A percentile compares a stretch with the other conserved stretches of the same genome.
These are phyloP conservation scores for Pythium sp. DNA, from an alignment of 352 stramenopile species.

Conservation along the genomic window DNA sequence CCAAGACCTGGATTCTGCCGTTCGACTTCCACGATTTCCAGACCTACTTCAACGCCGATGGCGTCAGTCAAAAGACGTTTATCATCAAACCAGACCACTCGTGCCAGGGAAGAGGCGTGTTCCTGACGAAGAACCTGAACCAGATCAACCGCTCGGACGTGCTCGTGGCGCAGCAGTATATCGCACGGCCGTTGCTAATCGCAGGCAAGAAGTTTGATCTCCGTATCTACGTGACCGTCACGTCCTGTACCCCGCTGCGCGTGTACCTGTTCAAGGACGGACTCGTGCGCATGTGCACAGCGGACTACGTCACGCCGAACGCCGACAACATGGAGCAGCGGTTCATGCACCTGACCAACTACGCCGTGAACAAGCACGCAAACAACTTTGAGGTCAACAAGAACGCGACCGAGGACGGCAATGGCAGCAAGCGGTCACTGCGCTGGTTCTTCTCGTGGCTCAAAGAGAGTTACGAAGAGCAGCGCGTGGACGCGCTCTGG, in stretches of 20 bases:
- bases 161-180: conserved; percentile 86
- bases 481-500: conserved; percentile 84
- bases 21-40: conserved; percentile 92
- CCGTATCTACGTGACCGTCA: conserved; percentile 90
- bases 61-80: conserved; percentile 89
- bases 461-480: conserved; percentile 49
- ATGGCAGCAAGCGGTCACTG: conserved; percentile 85
- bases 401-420: conserved; percentile 49
- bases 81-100: conserved; percentile 95
- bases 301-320: conserved; percentile 85
- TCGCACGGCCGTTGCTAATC: conserved; percentile 70
- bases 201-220: conserved; percentile 93
- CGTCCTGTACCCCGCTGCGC: conserved; percentile 80
- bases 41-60: conserved; percentile 86
- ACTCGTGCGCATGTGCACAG: conserved; percentile 88
- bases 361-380: conserved; percentile 90
- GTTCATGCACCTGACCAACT: conserved; percentile 94
- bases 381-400: conserved; percentile 88
- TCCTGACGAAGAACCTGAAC: conserved; percentile 90
- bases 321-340: conserved; percentile 79
- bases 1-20: conserved; percentile 96
- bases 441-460: conserved; percentile 94
- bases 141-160: conserved; percentile 87
- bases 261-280: conserved; percentile 92
- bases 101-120: conserved; percentile 92